Base-by-base conservation (phyloP, 352 stramenopile species). In the Lagenidium giganteum region DNA sequence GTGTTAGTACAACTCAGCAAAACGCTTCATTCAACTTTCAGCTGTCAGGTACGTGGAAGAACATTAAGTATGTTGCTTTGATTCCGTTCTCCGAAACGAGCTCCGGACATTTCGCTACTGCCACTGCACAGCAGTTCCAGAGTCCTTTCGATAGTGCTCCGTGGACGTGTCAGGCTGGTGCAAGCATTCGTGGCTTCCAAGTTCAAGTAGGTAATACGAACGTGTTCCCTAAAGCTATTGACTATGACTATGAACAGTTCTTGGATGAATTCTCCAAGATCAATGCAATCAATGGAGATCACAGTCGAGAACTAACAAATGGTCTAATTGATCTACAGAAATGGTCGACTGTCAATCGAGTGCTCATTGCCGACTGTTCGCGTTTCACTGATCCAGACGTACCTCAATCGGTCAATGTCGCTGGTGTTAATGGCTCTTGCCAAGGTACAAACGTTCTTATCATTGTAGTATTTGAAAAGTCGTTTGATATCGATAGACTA, bases 301-400 rank as follows among this genome's bases (percentile, higher is more conserved):
- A 51, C 1, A 51, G 44, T 13, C 48, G 51, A 26, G 26, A 55
- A 28, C 26, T 64, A 1, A n/a, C 8, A 3, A 64, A 64, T 40
- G 49, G 55, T 38, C 45, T 61, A 7, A 45, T 66, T 27, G 37
- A 66, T 29, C 51, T 54, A 16, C 36, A 57, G 5, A 61, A 37
- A 0, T 66, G 42, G 45, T 36, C 26, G 3, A 29, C 37, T 6
- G 49, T 41, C 9, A 51, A 66, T 33, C 57, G 45, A 22, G 26
- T 57, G 17, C 22, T 51, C 0, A 34, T 66, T 28, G 51, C 51
- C 12, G 46, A 61, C 31, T 30, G 49, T 0, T 41, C 22, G 27
- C 44, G 44, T n/a, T 16, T 60, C 0, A 54, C 44, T 0, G 40
- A 62, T 11, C 18, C n/a, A 2, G 48, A 59, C 47, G 27, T 59